Conservation (phyloP, 495 filamentous ascomycete genomes). For the Bathelium albidoporum region DNA sequence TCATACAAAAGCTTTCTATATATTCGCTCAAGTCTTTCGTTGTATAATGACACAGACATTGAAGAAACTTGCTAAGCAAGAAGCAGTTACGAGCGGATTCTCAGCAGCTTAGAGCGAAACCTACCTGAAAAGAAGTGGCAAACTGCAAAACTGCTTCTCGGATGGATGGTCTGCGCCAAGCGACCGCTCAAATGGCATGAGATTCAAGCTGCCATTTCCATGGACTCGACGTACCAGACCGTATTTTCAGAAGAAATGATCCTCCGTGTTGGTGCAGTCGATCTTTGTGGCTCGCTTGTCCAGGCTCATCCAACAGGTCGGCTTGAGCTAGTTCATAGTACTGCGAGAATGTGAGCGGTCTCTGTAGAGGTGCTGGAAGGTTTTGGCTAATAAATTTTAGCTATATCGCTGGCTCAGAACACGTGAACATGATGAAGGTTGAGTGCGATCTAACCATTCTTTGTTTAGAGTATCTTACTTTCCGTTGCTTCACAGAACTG, state of each 20-base stretch:
- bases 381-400: constrained; percentile 12
- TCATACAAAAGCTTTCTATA: neutral
- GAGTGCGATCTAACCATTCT: constrained; percentile 29
- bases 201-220: constrained; percentile 32
- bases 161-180: constrained; percentile 36
- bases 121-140: constrained; percentile 18
- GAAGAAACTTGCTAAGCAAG: neutral
- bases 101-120: constrained; percentile 26
- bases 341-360: constrained; percentile 33
- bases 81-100: constrained; percentile 34
- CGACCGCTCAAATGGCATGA: constrained; percentile 39
- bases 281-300: constrained; percentile 39
- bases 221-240: constrained; percentile 11
- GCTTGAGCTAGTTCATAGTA: constrained; percentile 36
- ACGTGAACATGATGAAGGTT: constrained; percentile 24
- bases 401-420: constrained; percentile 18
- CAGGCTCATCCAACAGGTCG: constrained; percentile 27
- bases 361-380: neutral
- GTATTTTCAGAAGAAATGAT: constrained; percentile 9
- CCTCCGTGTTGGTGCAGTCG: constrained; percentile 27
- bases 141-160: constrained; percentile 30
- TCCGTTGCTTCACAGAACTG: constrained; percentile 22
- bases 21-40: neutral
- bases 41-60: no score
- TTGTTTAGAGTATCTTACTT: constrained; percentile 33